These are phyloP conservation scores for Zygosaccharomyces lentus DNA, from an alignment of 805 yeast genomes.

Conservation along the genomic window DNA sequence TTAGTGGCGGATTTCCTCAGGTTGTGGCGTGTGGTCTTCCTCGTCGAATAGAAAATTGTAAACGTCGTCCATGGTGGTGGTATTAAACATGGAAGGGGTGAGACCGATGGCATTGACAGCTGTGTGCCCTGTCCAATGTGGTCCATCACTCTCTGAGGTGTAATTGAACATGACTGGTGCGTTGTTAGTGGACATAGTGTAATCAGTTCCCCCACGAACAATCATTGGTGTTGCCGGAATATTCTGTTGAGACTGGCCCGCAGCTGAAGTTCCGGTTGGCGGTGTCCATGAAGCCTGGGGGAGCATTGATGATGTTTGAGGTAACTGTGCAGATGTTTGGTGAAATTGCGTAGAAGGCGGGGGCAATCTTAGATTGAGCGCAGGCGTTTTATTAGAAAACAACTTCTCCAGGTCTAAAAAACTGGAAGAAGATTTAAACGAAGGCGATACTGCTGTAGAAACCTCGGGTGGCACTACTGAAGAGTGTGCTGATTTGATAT, in stretches of 20 bases:
- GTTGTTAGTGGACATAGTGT: background rate
- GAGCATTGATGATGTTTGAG: background rate
- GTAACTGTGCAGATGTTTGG: constrained; percentile 1
- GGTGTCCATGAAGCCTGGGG: constrained; percentile 1
- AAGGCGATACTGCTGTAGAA: background rate
- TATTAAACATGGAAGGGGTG: constrained; percentile 25
- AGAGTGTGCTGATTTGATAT: background rate
- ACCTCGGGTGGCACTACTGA: background rate
- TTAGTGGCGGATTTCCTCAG: background rate
- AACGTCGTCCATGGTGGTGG: constrained; percentile 34
- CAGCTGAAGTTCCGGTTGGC: background rate
- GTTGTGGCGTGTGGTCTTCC: constrained; percentile 9
- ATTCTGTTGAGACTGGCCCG: background rate
- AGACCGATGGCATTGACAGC: constrained; percentile 18
- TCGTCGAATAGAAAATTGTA: constrained; percentile 30
- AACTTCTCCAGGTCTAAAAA: constrained; percentile 22
- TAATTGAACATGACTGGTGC: background rate
- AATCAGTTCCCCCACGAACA: constrained; percentile 4
- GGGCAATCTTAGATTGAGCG: background rate
- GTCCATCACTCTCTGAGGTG: constrained; percentile 2
- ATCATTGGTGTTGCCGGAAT: background rate
- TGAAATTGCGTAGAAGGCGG: constrained; percentile 1
- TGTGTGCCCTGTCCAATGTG: constrained; percentile 19
- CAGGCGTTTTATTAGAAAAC: constrained; percentile 9
- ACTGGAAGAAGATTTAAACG: constrained; percentile 15